Evolutionary conservation across 192 early-diverging fungal species (phyloP), one percentile per base, ranked within the genome.

Genomic region (Phlyctochytrium planicorne): DNA sequence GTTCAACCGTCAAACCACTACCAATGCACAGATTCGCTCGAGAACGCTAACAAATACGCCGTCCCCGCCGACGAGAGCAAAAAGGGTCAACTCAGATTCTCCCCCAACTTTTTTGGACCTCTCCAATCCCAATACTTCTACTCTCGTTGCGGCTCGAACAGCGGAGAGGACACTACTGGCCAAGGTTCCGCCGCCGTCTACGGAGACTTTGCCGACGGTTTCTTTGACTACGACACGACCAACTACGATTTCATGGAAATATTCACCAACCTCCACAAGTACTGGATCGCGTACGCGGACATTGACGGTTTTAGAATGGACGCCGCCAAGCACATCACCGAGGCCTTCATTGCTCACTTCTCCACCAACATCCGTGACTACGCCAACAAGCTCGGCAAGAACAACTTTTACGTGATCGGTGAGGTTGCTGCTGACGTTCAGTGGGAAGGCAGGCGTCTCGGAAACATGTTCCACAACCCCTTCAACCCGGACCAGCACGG

Each of bases 311-410:
- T 27, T 25, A 23, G 56, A 0, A 14, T 59, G 24, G 56, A 59
- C 30, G 56, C 56, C 56, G 56, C 24, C 56, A 59, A 59, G 30
- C 56, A 59, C 56, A 25, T 59, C 56, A 59, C 56, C 56, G 56
- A 59, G 30, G 56, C 12, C 0, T 59, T 59, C 25, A 14, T 59
- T 14, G 56, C 56, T 14, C 30, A 59, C 24, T 59, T 59, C 30
- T 59, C 56, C 56, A 30, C 30, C 24, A 20, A 23, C 56, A 59
- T 59, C 16, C 56, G 56, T 25, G 56, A 59, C 24, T 59, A 59
- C 30, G 56, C 56, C n/a, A 23, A 30, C 24, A 14, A 12, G 16
- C 56, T 59, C 0, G 56, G 56, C n/a, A 59, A 59, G 30, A 30
- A 25, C 56, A 59, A 59, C 56, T 59, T 59, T 59, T 59, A 59